Percentiles rank a stretch among this genome's conserved stretches.
Conservation (phyloP, 371 early-diverging fungal genomes). For the Homolaphlyctis polyrhiza region DNA sequence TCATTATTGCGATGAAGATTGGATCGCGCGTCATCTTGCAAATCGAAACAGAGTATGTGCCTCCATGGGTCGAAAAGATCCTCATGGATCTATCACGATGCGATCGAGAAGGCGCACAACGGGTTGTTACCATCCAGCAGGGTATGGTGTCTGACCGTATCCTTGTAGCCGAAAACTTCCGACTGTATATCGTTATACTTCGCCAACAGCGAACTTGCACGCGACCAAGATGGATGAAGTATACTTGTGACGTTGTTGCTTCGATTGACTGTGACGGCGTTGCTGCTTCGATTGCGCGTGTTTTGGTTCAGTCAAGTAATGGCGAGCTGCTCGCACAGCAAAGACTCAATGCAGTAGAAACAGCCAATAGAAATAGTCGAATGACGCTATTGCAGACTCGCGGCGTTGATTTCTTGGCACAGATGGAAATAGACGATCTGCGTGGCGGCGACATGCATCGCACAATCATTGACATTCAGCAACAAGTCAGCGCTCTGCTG, state of each 20-base stretch:
- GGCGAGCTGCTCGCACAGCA: not conserved
- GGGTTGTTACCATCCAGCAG: not conserved
- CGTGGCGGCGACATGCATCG: slow-evolving; percentile 14
- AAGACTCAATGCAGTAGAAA: not conserved
- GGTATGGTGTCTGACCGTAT: not conserved
- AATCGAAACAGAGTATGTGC: not conserved
- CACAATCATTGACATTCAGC: slow-evolving; percentile 12
- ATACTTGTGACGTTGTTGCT: not conserved
- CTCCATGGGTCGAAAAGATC: not conserved
- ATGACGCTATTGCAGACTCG: not conserved
- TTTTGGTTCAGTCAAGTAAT: not conserved
- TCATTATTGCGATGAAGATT: slow-evolving; percentile 4
- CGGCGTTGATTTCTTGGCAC: not conserved
- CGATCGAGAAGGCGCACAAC: not conserved
- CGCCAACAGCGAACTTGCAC: not conserved
- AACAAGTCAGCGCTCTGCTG: not conserved
- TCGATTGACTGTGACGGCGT: not conserved
- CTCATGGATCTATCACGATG: not conserved
- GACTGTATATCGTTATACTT: not conserved
- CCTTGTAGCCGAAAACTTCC: not conserved
- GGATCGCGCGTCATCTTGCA: slow-evolving; percentile 6
- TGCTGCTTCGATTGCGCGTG: not conserved
- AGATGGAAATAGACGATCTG: slow-evolving; percentile 3
- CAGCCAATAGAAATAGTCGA: not conserved
- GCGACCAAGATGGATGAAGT: not conserved